These are phyloP conservation scores for Guillardia theta DNA, from an alignment of 78 protist genomes.

Conservation along the genomic window DNA sequence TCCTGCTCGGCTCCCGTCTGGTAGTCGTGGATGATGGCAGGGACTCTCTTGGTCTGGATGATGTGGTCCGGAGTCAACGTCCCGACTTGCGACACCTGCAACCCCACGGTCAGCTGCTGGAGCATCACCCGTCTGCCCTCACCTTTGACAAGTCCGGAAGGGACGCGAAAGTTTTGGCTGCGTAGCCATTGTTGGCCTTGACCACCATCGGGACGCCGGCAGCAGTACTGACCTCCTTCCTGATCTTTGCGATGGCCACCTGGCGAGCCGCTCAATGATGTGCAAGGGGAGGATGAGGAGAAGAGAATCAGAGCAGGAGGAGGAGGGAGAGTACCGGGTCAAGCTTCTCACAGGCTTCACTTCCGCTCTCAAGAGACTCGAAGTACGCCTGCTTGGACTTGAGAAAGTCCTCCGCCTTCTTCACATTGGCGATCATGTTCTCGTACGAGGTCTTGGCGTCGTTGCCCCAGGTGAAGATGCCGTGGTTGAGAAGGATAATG, in stretches of 20 bases:
- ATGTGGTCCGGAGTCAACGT: conserved; percentile 31
- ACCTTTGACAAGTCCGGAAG: background rate
- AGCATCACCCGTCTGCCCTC: background rate
- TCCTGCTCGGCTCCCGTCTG: background rate
- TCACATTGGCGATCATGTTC: background rate
- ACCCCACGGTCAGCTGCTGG: background rate
- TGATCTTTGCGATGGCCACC: background rate
- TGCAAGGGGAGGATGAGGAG: background rate
- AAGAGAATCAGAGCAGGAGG: background rate
- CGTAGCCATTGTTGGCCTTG: background rate
- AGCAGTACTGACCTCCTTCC: background rate
- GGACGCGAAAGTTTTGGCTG: background rate
- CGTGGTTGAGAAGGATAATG: conserved; percentile 12
- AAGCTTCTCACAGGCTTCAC: background rate
- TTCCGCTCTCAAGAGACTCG: background rate
- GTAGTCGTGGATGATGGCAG: background rate
- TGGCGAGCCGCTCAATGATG: background rate
- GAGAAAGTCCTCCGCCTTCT: conserved; percentile 32
- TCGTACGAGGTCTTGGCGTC: conserved; percentile 37
- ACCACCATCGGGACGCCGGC: background rate
- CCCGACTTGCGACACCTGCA: background rate
- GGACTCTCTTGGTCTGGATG: conserved; percentile 14
- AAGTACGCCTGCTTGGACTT: background rate
- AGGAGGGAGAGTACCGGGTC: background rate
- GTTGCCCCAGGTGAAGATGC: conserved; percentile 3